Base-by-base conservation (phyloP, 1,284 basidiomycete genomes). In the Garcileccinum viscosum region DNA sequence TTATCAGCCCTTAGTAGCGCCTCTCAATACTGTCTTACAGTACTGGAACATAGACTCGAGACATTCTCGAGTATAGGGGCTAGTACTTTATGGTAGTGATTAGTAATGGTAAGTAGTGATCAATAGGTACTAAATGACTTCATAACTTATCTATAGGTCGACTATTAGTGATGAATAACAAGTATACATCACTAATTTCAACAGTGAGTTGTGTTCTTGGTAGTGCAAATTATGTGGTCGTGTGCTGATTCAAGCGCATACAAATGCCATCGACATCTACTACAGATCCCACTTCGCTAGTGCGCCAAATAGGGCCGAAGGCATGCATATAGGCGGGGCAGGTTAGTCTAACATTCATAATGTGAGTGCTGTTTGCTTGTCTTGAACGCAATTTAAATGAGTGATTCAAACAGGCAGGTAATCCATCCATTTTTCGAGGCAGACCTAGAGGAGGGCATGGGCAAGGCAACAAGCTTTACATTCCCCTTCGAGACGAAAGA, bases 401-500 rank as follows among this genome's bases (percentile, higher is more conserved):
- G 4, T 30, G 11, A 63, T 59, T 70, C 30, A 66, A 56, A 71
- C n/a, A 32, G 84, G 84, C 75, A 82, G 84, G 89, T 83, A 2
- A 82, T 85, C 32, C 84, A 89, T 56, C 89, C 94, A 72, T 80
- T 91, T 7, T 89, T 88, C 70, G 86, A 90, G 33, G 83, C 86
- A 50, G 85, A 89, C 68, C 82, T 88, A 17, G 83, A 83, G 2
- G 82, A 84, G 53, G 88, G 86, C n/a, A 83, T 86, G 64, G 91
- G 89, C 0, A 82, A 89, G 44, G 81, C 89, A 50, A 86, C 87
- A 38, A 90, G 89, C 15, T 91, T 88, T 75, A 86, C 85, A 2
- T 91, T 97, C 79, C 84, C 88, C 5, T 96, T 94, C 78, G 89
- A 95, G 72, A 90, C 92, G 7, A 79, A 81, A 37, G 82, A 84